phyloP scores from a whole-genome alignment of 768 basidiomycete genomes.

The Termitomyces sp. region DNA sequence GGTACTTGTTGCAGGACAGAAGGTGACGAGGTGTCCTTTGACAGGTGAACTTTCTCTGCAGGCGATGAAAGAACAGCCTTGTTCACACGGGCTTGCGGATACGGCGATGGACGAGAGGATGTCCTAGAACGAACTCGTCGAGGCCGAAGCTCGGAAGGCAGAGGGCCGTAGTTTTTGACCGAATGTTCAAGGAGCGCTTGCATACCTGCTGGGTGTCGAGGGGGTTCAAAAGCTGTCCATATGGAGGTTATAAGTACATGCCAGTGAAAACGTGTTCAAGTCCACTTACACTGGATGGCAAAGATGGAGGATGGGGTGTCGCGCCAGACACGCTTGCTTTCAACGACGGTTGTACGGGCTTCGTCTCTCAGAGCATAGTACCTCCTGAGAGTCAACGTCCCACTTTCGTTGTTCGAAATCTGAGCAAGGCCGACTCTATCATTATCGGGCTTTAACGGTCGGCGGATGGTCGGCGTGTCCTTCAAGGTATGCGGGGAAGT shows the following conservation, averaged over 20 bases:
- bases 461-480: slow-evolving; percentile 30
- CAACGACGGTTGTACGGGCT: slow-evolving; percentile 57
- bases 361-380: slow-evolving; percentile 70
- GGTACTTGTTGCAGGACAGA: slow-evolving; percentile 38
- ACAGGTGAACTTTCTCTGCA: slow-evolving; percentile 27
- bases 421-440: slow-evolving; percentile 34
- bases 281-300: slow-evolving; percentile 61
- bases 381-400: slow-evolving; percentile 56
- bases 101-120: slow-evolving; percentile 68
- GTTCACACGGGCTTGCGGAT: slow-evolving; percentile 47
- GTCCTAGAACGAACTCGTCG: slow-evolving; percentile 63
- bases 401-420: slow-evolving; percentile 66
- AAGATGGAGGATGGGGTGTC: slow-evolving; percentile 76
- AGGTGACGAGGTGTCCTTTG: slow-evolving; percentile 15
- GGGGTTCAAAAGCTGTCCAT: slow-evolving; percentile 63
- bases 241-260: slow-evolving; percentile 7
- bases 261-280: background rate
- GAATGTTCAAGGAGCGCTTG: slow-evolving; percentile 70
- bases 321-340: slow-evolving; percentile 60
- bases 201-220: slow-evolving; percentile 60
- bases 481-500: slow-evolving; percentile 21
- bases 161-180: slow-evolving; percentile 62
- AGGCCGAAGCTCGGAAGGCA: slow-evolving; percentile 67
- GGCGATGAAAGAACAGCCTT: slow-evolving; percentile 38
- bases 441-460: slow-evolving; percentile 50